Base-by-base conservation (phyloP, 2,329 filamentous ascomycete genomes). In the Pseudopithomyces chartarum region DNA sequence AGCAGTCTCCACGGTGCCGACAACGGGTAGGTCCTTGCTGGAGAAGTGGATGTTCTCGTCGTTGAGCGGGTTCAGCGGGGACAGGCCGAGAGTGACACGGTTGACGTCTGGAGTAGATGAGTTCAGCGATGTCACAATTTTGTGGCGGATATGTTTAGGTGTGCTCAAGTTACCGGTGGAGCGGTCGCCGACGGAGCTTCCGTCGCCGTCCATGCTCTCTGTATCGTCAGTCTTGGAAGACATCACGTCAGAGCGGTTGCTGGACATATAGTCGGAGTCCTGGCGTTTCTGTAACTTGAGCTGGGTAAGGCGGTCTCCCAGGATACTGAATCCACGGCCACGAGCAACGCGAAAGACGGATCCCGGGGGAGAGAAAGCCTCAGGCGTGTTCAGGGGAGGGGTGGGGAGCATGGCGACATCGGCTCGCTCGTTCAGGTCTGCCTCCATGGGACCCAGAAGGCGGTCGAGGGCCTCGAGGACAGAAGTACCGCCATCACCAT, bases 221-320 rank as follows among this genome's bases (percentile, higher is more conserved):
- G 63, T 59, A 2, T 67, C 65, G n/a, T 63, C 64, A 34, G 59
- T 61, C 23, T 46, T 55, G 2, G 62, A 38, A 4, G 66, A 67
- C 17, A 60, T 54, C 22, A 59, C 61, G 7, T 55, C 48, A 3
- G 70, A 72, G 40, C 51, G 57, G 36, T 34, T 59, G 56, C 64
- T 65, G 0, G 64, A 70, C 12, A 58, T 51, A 15, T 56, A n/a
- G 22, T 68, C 65, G 6, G 55, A 54, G 29, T 62, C 61, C n/a
- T 45, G 58, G 29, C 59, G 64, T 12, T 63, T 55, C 4, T 70
- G 65, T 12, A 64, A 45, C 56, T 68, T 65, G 61, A 91, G 88
- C 84, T 97, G 58, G 33, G 59, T 93, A 52, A 98, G 90, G 78
- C 94, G 92, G 63, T 95, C 94, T 72, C 93, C 93, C 71, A 98